phyloP scores from a whole-genome alignment of 2,329 filamentous ascomycete genomes.

The Sclerotinia subarctica region DNA sequence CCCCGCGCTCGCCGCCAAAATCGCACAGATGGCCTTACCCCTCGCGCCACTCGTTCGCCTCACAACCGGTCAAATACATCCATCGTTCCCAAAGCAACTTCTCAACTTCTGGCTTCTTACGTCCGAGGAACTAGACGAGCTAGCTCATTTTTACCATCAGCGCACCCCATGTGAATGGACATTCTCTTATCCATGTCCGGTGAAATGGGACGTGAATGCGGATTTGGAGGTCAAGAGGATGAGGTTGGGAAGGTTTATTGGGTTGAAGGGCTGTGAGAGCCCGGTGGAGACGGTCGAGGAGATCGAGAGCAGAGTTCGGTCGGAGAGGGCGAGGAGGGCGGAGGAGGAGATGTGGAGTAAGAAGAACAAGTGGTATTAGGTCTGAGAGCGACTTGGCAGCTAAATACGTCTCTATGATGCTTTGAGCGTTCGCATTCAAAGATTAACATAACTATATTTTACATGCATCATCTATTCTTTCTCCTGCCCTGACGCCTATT shows the following conservation, averaged over 20 bases:
- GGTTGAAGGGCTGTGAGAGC: slow-evolving; percentile 60
- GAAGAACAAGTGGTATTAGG: slow-evolving; percentile 33
- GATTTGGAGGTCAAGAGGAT: slow-evolving; percentile 62
- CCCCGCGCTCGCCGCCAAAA: slow-evolving; percentile 57
- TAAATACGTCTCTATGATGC: background rate
- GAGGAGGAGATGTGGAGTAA: slow-evolving; percentile 28
- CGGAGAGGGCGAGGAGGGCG: slow-evolving; percentile 40
- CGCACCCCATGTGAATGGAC: slow-evolving; percentile 54
- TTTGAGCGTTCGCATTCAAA: background rate
- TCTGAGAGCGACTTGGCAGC: background rate
- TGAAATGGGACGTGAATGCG: slow-evolving; percentile 56
- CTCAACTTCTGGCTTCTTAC: slow-evolving; percentile 73
- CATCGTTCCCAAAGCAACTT: slow-evolving; percentile 62
- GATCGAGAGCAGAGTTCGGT: slow-evolving; percentile 43
- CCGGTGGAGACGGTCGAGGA: slow-evolving; percentile 40
- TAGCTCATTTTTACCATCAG: slow-evolving; percentile 74
- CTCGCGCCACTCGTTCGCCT: slow-evolving; percentile 66
- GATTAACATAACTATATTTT: slow-evolving; percentile 4
- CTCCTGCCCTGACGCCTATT: background rate
- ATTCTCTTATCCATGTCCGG: slow-evolving; percentile 66
- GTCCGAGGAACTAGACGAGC: slow-evolving; percentile 63
- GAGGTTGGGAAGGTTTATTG: slow-evolving; percentile 71
- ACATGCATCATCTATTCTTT: background rate
- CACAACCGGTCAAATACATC: slow-evolving; percentile 59
- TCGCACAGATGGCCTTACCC: slow-evolving; percentile 61